Percentiles rank a stretch among this genome's conserved stretches.
These are phyloP conservation scores for Botrytis sinoallii DNA, from an alignment of 2,329 filamentous ascomycete genomes.

Conservation along the genomic window DNA sequence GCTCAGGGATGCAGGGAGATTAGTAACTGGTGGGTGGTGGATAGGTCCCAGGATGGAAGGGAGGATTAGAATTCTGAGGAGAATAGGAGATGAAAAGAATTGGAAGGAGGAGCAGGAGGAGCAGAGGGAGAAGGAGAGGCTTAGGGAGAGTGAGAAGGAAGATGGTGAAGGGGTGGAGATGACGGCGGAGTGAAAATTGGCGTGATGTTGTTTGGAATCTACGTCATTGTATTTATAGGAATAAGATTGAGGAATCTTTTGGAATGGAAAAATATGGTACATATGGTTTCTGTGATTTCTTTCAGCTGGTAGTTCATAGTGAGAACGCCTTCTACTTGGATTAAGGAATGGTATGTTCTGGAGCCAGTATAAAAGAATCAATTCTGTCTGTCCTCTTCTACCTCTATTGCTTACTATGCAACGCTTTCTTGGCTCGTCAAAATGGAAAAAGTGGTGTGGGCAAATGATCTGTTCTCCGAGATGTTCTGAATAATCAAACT, in stretches of 20 bases:
- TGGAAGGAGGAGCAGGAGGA: not conserved
- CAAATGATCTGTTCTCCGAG: not conserved
- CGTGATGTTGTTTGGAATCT: not conserved
- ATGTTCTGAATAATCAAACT: not conserved
- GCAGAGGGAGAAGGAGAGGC: not conserved
- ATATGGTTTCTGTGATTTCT: not conserved
- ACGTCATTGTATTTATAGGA: not conserved
- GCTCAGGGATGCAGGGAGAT: constrained; percentile 41
- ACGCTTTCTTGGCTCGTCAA: not conserved
- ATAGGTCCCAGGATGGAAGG: constrained; percentile 60
- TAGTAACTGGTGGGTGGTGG: constrained; percentile 60
- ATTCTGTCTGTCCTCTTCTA: not conserved
- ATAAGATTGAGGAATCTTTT: not conserved
- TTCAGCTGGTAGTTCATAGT: not conserved
- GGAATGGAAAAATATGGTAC: not conserved
- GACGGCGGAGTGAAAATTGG: no score
- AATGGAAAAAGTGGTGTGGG: not conserved
- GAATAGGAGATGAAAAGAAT: constrained; percentile 22
- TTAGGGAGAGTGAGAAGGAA: not conserved
- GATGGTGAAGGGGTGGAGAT: not conserved
- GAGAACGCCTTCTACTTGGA: not conserved
- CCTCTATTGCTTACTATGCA: not conserved
- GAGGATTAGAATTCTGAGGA: constrained; percentile 33
- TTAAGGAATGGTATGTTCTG: not conserved
- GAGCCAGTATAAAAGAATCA: not conserved